Percentiles rank a stretch among this genome's conserved stretches.
Evolutionary conservation across 2,329 filamentous ascomycete genomes (phyloP).

Genomic region (Paraphaeosphaeria sporulosa): DNA sequence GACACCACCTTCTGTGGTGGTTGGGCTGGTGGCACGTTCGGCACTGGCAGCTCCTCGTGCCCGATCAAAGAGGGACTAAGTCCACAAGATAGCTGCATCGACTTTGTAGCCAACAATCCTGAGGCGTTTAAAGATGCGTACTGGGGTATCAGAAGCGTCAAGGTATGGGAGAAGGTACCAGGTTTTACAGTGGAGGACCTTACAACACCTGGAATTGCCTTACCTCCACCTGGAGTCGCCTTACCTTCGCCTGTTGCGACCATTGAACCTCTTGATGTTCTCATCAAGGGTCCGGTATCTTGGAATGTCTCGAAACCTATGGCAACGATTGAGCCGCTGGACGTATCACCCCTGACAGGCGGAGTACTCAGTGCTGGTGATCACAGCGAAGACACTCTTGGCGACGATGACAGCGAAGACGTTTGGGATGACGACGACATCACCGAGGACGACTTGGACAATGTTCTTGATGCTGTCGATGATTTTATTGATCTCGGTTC

Average conservation of each 20-base stretch:
- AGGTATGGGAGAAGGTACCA: constrained; percentile 47
- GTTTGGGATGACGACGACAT: not conserved
- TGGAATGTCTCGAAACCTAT: not conserved
- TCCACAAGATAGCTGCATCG: constrained; percentile 33
- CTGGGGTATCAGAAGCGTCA: constrained; percentile 52
- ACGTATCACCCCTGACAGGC: constrained; percentile 13
- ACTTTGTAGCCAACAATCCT: constrained; percentile 30
- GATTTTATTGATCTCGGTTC: not conserved
- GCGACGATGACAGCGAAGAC: not conserved
- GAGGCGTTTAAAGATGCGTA: constrained; percentile 39
- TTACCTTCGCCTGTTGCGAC: not conserved
- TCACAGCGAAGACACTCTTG: not conserved
- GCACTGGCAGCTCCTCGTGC: constrained; percentile 54
- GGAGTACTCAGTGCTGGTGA: constrained; percentile 10
- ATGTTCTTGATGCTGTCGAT: not conserved
- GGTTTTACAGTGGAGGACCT: constrained; percentile 1
- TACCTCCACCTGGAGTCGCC: not conserved
- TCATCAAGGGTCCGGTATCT: not conserved
- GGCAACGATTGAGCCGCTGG: not conserved
- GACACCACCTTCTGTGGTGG: constrained; percentile 76
- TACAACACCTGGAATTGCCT: not conserved
- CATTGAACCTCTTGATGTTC: not conserved
- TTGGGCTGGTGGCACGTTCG: constrained; percentile 32
- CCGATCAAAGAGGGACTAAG: constrained; percentile 29
- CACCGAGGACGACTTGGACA: not conserved